These are phyloP conservation scores for Hibiscus tridactylites DNA, from an alignment of 345 rosid species.

Conservation along the genomic window DNA sequence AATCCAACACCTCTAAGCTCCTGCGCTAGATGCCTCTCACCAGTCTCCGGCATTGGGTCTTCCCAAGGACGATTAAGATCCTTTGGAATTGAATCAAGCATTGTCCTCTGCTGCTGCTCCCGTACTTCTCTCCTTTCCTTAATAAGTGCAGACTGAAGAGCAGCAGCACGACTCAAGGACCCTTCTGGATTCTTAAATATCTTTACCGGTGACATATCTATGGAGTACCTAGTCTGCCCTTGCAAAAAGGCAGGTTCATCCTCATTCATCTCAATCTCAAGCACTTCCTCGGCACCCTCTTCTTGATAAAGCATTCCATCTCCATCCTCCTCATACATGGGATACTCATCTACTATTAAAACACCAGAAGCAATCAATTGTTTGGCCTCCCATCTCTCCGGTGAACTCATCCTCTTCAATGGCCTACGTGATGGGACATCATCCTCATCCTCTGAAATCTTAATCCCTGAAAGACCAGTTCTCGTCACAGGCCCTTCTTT, in stretches of 20 bases:
- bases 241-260: conserved; percentile 81
- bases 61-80: conserved; percentile 99
- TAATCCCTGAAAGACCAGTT: conserved; percentile 60
- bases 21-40: conserved; percentile 89
- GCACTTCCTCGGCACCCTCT: conserved; percentile 85
- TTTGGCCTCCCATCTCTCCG: conserved; percentile 82
- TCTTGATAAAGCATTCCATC: conserved; percentile 76
- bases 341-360: conserved; percentile 46
- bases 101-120: conserved; percentile 80
- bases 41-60: conserved; percentile 88
- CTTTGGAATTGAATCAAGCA: conserved; percentile 91
- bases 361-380: conserved; percentile 90
- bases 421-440: conserved; percentile 49
- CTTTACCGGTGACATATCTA: conserved; percentile 83
- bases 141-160: conserved; percentile 83
- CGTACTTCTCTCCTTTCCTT: conserved; percentile 79
- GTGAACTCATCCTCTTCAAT: conserved; percentile 80
- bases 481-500: conserved; percentile 41
- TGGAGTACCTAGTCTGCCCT: conserved; percentile 66
- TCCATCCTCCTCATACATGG: conserved; percentile 80
- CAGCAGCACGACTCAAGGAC: conserved; percentile 90
- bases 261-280: conserved; percentile 70
- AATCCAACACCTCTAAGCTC: conserved; percentile 88
- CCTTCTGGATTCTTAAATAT: conserved; percentile 92
- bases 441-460: conserved; percentile 43